phyloP scores from a whole-genome alignment of 108 stramenopile species.

The Conticribra weissflogii region DNA sequence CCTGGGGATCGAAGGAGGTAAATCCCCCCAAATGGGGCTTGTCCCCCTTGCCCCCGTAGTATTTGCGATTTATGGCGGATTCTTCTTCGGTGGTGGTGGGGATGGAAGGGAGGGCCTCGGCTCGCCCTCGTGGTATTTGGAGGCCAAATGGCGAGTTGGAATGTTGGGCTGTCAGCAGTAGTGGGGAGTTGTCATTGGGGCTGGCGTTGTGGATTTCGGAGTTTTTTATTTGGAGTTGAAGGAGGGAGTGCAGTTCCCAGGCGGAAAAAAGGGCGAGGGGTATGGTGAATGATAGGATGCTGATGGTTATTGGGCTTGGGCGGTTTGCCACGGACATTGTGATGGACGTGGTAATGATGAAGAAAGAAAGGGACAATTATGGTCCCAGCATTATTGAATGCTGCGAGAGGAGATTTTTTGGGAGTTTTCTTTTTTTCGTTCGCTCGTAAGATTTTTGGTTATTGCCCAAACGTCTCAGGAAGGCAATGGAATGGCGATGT shows the following conservation, averaged over 20 bases:
- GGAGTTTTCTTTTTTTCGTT: too few species aligned
- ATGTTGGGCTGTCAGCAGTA: background rate
- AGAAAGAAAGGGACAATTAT: too few species aligned
- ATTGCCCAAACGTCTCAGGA: too few species aligned
- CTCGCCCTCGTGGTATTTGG: slow-evolving; percentile 39
- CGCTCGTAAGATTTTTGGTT: too few species aligned
- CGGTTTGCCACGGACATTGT: background rate
- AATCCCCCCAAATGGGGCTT: slow-evolving; percentile 62
- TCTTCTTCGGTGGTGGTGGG: slow-evolving; percentile 33
- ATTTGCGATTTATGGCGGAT: slow-evolving; percentile 38
- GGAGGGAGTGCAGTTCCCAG: background rate
- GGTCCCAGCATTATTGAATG: too few species aligned
- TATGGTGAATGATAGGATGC: background rate
- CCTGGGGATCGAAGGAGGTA: slow-evolving; percentile 13
- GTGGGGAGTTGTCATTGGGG: background rate
- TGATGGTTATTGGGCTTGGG: background rate
- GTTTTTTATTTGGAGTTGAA: too few species aligned
- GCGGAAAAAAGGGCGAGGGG: background rate
- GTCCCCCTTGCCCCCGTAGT: slow-evolving; percentile 78
- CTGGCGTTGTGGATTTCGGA: too few species aligned
- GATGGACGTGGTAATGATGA: too few species aligned
- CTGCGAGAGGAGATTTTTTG: too few species aligned
- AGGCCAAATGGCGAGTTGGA: slow-evolving; percentile 5
- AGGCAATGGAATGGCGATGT: too few species aligned
- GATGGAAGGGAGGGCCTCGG: slow-evolving; percentile 44